These are phyloP conservation scores for Ampelocalamus luodianensis DNA, from an alignment of 176 grass and related monocot species.

Conservation along the genomic window DNA sequence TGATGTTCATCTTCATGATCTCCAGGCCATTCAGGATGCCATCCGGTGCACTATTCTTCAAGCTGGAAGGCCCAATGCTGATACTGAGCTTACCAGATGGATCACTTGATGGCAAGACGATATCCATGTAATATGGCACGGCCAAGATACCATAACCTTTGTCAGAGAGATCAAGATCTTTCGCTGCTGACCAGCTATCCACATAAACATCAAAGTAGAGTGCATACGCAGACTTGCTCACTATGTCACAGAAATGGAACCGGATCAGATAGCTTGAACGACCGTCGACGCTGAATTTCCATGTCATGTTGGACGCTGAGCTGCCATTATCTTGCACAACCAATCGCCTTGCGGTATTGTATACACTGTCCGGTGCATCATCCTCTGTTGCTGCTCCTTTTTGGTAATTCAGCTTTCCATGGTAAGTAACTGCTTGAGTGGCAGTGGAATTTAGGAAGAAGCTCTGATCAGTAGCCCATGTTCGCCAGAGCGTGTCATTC, in stretches of 20 bases:
- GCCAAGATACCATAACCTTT: constrained; percentile 50
- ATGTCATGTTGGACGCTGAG: constrained; percentile 77
- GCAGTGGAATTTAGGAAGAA: constrained; percentile 50
- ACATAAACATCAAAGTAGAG: constrained; percentile 82
- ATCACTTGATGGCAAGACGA: constrained; percentile 73
- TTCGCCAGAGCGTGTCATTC: constrained; percentile 83
- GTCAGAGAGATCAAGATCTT: constrained; percentile 70
- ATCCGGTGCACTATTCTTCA: constrained; percentile 34
- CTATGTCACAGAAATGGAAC: constrained; percentile 96
- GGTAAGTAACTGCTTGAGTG: background rate
- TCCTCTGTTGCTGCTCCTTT: constrained; percentile 46
- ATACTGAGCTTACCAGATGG: constrained; percentile 67
- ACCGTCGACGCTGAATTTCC: constrained; percentile 69
- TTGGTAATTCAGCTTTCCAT: constrained; percentile 60
- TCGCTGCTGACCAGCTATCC: constrained; percentile 56
- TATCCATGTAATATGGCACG: constrained; percentile 74
- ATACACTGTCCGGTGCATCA: constrained; percentile 77
- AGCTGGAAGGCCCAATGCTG: constrained; percentile 73
- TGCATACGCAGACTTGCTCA: constrained; percentile 60
- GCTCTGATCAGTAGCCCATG: constrained; percentile 62
- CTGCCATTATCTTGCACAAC: constrained; percentile 43
- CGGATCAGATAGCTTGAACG: constrained; percentile 70
- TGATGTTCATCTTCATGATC: constrained; percentile 98
- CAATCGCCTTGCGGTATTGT: constrained; percentile 70
- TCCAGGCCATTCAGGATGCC: constrained; percentile 95